Base-by-base conservation (phyloP, 1,139 yeast species). In the Geotrichum siamense region DNA sequence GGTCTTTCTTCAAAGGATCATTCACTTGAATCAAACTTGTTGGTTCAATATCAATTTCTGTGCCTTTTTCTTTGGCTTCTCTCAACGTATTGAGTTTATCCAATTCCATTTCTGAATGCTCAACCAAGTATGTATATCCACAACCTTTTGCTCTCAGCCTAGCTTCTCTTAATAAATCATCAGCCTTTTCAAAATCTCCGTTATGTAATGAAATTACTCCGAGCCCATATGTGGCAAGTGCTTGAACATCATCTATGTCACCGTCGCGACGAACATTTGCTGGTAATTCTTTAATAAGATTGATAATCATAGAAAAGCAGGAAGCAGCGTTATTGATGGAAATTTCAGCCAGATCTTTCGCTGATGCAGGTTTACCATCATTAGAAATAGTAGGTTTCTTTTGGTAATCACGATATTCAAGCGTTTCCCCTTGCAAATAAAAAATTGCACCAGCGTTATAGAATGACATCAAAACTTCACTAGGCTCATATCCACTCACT, bases 191-290 rank as follows among this genome's bases (percentile, higher is more conserved):
- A 47, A 71, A 68, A 19, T 79, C 65, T 1, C 77, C 72, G 31
- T 68, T 56, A 56, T 84, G 87, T 16, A 83, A 63, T 40, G 77
- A 72, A 13, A 85, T 72, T 3, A 87, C 94, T 0, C 96, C 97
- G 33, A 85, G 68, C 0, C 95, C 94, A 57, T 85, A 89, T 0
- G 86, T 78, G 0, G 95, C 78, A 56, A 86, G 68, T 0, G 94
- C 94, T 26, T 82, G 76, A 2, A 83, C 78, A 51, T 84, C 86
- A 5, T 72, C 70, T 9, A 74, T 70, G 13, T 69, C 65, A 4
- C 65, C 63, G 27, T 70, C 71, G 17, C 74, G 62, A 31, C 72
- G 63, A 28, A 65, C 64, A 19, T 57, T 58, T 36, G 69, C 64
- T 2, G 80, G 77, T 5, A 77, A 58, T 29, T 69, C 64, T 51